Evolutionary conservation across 345 rosid species (phyloP), one percentile per base, ranked within the genome.

Genomic region (Geranium rotundifolium): DNA sequence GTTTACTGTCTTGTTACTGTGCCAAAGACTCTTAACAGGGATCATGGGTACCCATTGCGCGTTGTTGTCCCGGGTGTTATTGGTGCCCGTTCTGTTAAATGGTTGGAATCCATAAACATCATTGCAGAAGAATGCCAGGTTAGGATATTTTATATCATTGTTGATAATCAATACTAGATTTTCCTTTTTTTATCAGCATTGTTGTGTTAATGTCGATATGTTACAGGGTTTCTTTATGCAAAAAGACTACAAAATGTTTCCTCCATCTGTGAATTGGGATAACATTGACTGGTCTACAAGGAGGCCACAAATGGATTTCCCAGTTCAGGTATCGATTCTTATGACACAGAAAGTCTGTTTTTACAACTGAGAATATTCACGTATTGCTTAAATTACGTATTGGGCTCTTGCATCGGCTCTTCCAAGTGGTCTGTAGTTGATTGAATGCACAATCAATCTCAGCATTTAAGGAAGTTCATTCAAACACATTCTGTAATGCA

Each of bases 1-100:
- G 16, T 57, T 41, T 58, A 56, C 23, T 62, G 17, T 58, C n/a
- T 50, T 61, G 37, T 66, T 61, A 19, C 68, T 27, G 46, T 69
- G 69, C 65, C 41, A 58, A 77, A 90, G 99, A 72, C 87, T 72
- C 83, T 93, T 66, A 90, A 83, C 82, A 78, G 96, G 79, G 97
- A 93, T 77, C 99, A 93, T 30, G 99, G 97, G 15, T 90, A 78
- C 64, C 99, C 99, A 7, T 58, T 93, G 63, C 77, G 99, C 69
- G 90, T 76, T 75, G 67, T 93, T 71, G 99, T 90, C 65, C 99
- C 99, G 0, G 99, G 99, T 81, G 86, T 88, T 62, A 93, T 93
- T 61, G 99, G 92, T 69, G 97, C 97, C 34, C 96, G 99, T 73
- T 93, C 99, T 3, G 99, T 93, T 72, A 93, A 93, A 76, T 93